Evolutionary conservation across 2,329 filamentous ascomycete species (phyloP).

Genomic region (Cryphonectria parasitica): DNA sequence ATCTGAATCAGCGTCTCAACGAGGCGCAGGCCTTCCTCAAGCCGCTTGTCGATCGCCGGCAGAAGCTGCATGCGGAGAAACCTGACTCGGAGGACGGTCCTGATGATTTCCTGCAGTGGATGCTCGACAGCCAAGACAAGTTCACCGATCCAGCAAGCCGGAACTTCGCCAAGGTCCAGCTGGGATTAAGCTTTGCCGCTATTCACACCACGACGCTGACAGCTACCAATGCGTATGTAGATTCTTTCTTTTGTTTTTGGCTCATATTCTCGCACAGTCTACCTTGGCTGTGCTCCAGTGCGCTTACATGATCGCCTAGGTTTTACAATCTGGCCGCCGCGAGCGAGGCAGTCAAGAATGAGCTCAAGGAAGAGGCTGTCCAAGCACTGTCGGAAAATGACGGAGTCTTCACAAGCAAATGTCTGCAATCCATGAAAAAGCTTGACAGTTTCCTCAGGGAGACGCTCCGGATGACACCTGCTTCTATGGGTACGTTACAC

Average conservation of each 20-base stretch:
- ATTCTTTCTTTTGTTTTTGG: not conserved
- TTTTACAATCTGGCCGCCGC: constrained; percentile 56
- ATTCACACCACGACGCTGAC: constrained; percentile 55
- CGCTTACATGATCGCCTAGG: constrained; percentile 31
- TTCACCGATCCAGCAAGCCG: not conserved
- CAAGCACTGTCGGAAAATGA: constrained; percentile 41
- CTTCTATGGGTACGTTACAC: constrained; percentile 37
- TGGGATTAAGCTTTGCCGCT: constrained; percentile 50
- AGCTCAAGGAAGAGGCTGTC: constrained; percentile 56
- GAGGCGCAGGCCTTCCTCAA: constrained; percentile 42
- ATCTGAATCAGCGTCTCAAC: constrained; percentile 37
- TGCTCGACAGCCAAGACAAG: constrained; percentile 35
- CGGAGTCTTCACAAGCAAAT: constrained; percentile 32
- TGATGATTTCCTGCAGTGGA: constrained; percentile 54
- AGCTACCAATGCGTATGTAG: constrained; percentile 41
- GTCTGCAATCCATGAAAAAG: constrained; percentile 39
- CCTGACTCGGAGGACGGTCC: constrained; percentile 35
- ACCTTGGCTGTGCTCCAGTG: not conserved
- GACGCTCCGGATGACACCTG: constrained; percentile 35
- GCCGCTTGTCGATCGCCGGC: constrained; percentile 40
- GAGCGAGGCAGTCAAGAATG: constrained; percentile 50
- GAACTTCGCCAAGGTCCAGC: constrained; percentile 43
- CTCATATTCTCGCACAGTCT: rapidly evolving
- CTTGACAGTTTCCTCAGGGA: constrained; percentile 40
- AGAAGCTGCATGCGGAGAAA: constrained; percentile 30